Conservation (phyloP, 257 asterid species). For the Primulina eburnea region DNA sequence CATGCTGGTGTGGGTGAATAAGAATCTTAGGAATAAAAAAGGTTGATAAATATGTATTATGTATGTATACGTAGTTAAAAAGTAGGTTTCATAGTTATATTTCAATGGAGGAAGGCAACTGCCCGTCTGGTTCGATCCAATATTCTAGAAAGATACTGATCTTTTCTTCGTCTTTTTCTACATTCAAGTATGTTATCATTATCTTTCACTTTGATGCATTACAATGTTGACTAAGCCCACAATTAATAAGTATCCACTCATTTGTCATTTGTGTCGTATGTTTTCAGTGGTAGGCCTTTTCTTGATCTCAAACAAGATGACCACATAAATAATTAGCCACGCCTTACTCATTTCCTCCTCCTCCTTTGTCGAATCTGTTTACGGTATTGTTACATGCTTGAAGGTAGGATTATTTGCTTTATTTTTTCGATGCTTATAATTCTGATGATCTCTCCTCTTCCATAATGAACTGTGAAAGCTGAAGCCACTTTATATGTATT, state of each 20-base stretch:
- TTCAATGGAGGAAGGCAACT: not conserved
- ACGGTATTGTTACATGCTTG: constrained; percentile 9
- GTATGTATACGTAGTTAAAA: constrained; percentile 21
- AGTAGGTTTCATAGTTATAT: constrained; percentile 16
- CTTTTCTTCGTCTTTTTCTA: not conserved
- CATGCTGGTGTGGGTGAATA: constrained; percentile 26
- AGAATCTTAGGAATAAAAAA: not conserved
- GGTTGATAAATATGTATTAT: not conserved
- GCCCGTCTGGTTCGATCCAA: not conserved
- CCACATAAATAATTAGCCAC: constrained; percentile 3
- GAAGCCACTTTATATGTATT: not conserved
- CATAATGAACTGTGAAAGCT: constrained; percentile 18
- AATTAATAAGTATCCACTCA: constrained; percentile 21
- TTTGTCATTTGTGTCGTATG: constrained; percentile 8
- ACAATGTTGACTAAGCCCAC: constrained; percentile 42
- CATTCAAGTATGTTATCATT: constrained; percentile 40
- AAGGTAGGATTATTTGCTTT: constrained; percentile 8
- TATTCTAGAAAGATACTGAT: constrained; percentile 11
- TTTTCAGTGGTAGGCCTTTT: constrained; percentile 28
- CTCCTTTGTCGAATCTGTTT: not conserved
- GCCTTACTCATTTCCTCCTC: constrained; percentile 7
- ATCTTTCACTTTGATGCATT: constrained; percentile 29
- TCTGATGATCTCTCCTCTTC: not conserved
- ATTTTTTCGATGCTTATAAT: not conserved
- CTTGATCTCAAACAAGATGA: constrained; percentile 9